These are phyloP conservation scores for Geranomyces michiganensis DNA, from an alignment of 192 early-diverging fungal species.

Conservation along the genomic window DNA sequence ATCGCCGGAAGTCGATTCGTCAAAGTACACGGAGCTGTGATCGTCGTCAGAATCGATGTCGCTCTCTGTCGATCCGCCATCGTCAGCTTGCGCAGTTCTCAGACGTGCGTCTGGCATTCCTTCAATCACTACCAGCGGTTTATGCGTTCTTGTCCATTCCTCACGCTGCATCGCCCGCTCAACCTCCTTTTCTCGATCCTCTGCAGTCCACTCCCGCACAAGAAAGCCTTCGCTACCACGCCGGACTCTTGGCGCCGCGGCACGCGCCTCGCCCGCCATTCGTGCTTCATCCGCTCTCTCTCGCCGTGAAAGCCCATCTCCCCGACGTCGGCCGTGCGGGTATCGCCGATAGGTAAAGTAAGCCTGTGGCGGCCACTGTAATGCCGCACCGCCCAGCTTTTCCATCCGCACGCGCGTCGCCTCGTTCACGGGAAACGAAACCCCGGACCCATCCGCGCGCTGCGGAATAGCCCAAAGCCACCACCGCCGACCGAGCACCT, in stretches of 20 bases:
- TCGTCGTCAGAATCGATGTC: slow-evolving; percentile 10
- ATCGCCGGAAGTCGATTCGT: background rate
- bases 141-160: background rate
- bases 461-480: slow-evolving; percentile 84
- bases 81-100: background rate
- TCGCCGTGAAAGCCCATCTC: slow-evolving; percentile 6
- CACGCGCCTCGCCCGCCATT: slow-evolving; percentile 1
- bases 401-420: slow-evolving; percentile 36
- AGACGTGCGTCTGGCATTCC: background rate
- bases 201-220: slow-evolving; percentile 42
- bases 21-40: background rate
- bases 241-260: slow-evolving; percentile 27
- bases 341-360: slow-evolving; percentile 55
- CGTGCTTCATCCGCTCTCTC: slow-evolving; percentile 10
- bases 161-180: slow-evolving; percentile 13
- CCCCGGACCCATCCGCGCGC: slow-evolving; percentile 62
- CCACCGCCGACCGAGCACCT: slow-evolving; percentile 63
- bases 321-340: slow-evolving; percentile 24
- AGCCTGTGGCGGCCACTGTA: slow-evolving; percentile 76
- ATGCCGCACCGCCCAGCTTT: slow-evolving; percentile 23
- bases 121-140: slow-evolving; percentile 15
- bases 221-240: slow-evolving; percentile 59
- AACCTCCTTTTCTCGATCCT: slow-evolving; percentile 45
- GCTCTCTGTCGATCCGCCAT: background rate
- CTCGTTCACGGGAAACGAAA: slow-evolving; percentile 61